A percentile compares a stretch with the other conserved stretches of the same genome.
Evolutionary conservation across 805 yeast genomes (phyloP).

Genomic region (Lachancea thermotolerans): DNA sequence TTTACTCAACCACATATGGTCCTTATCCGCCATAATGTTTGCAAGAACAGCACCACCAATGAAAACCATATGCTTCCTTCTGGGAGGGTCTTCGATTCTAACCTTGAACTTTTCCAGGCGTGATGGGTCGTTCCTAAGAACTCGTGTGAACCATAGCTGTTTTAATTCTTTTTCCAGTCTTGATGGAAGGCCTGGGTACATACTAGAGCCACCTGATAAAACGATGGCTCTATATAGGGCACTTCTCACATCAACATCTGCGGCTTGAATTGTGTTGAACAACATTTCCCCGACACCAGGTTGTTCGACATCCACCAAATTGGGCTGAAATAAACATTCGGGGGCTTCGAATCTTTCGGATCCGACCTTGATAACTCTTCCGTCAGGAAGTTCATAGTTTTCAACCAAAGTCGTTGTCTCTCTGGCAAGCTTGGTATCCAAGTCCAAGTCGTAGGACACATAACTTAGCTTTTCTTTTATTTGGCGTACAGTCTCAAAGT

Average conservation of each 20-base stretch:
- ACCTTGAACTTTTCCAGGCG: conserved; percentile 90
- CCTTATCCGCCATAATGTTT: conserved; percentile 95
- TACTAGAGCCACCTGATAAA: conserved; percentile 93
- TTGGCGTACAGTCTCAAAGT: conserved; percentile 96
- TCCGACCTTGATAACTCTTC: conserved; percentile 87
- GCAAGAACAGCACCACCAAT: conserved; percentile 98
- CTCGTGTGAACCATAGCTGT: conserved; percentile 90
- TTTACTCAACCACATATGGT: conserved; percentile 94
- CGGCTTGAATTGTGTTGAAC: conserved; percentile 88
- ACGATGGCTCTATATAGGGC: conserved; percentile 88
- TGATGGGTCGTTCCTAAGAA: conserved; percentile 78
- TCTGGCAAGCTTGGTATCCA: conserved; percentile 78
- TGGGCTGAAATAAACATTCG: conserved; percentile 93
- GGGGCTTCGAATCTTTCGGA: conserved; percentile 96
- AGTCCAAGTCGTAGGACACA: conserved; percentile 87
- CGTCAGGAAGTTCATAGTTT: conserved; percentile 91
- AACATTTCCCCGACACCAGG: conserved; percentile 93
- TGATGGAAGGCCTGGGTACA: conserved; percentile 98
- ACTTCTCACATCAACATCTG: conserved; percentile 89
- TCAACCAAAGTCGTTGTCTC: conserved; percentile 96
- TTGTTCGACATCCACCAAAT: conserved; percentile 89
- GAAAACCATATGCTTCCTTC: conserved; percentile 98
- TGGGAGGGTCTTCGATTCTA: conserved; percentile 95
- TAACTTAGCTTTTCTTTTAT: conserved; percentile 95
- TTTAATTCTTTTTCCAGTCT: conserved; percentile 92